These are phyloP conservation scores for Centella asiatica DNA, from an alignment of 129 eudicot species.

Conservation along the genomic window DNA sequence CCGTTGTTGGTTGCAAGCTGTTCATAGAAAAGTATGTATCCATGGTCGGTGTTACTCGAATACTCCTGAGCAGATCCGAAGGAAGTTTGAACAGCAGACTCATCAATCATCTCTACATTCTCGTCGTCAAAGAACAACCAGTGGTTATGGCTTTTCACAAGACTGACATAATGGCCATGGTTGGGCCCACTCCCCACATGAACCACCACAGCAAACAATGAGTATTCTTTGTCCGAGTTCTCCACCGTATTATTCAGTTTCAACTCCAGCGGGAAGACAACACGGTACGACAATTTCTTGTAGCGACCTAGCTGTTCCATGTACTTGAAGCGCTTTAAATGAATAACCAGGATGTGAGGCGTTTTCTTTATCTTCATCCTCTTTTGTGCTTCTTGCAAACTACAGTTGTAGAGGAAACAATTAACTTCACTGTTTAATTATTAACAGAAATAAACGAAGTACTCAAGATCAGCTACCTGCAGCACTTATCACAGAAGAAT, in stretches of 20 bases:
- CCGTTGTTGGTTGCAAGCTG: conserved; percentile 30
- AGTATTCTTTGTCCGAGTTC: conserved; percentile 66
- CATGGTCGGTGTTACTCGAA: conserved; percentile 74
- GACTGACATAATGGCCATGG: conserved; percentile 85
- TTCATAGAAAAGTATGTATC: conserved; percentile 77
- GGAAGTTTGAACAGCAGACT: conserved; percentile 71
- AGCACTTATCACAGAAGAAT: conserved; percentile 79
- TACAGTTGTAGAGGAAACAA: conserved; percentile 15
- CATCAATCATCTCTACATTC: conserved; percentile 86
- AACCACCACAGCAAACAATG: conserved; percentile 82
- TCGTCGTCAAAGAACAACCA: conserved; percentile 92
- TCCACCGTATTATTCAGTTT: conserved; percentile 73
- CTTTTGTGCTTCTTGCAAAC: conserved; percentile 94
- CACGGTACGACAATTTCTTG: conserved; percentile 77
- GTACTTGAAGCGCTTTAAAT: conserved; percentile 85
- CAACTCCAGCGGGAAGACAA: conserved; percentile 80
- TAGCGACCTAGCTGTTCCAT: conserved; percentile 76
- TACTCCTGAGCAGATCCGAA: conserved; percentile 90
- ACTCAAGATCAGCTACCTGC: conserved; percentile 41
- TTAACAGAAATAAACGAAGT: background rate
- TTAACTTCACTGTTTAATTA: background rate
- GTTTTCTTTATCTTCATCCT: conserved; percentile 90
- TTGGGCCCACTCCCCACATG: conserved; percentile 89
- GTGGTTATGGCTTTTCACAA: conserved; percentile 86
- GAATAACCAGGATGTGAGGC: conserved; percentile 71